These are phyloP conservation scores for Allomyces macrogynus DNA, from an alignment of 192 early-diverging fungal species.

Conservation along the genomic window DNA sequence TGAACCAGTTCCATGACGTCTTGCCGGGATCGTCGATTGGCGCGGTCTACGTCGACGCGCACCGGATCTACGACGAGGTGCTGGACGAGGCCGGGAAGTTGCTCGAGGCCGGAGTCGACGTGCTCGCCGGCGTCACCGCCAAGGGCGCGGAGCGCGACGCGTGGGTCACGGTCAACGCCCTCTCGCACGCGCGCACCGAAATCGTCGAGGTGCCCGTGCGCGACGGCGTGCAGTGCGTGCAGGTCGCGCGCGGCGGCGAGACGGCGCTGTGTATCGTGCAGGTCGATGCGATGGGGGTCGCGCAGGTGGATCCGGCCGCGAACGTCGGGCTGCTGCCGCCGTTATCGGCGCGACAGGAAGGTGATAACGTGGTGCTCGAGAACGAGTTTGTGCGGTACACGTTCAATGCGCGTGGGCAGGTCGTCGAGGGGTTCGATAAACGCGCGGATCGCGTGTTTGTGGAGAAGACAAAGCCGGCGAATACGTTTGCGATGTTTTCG, in stretches of 20 bases:
- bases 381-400: constrained; percentile 51
- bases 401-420: constrained; percentile 49
- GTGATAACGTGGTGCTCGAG: constrained; percentile 35
- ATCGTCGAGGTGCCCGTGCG: constrained; percentile 37
- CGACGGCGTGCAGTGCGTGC: neutral
- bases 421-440: constrained; percentile 47
- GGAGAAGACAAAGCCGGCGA: constrained; percentile 21
- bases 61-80: constrained; percentile 19
- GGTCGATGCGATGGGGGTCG: too few species aligned
- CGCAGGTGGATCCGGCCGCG: too few species aligned
- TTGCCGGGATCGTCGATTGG: constrained; percentile 81
- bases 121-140: constrained; percentile 11
- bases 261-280: constrained; percentile 6
- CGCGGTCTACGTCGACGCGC: constrained; percentile 74
- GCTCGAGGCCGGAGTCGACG: constrained; percentile 20
- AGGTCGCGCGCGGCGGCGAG: neutral
- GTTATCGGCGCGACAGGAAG: constrained; percentile 4
- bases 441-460: constrained; percentile 24
- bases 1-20: constrained; percentile 97
- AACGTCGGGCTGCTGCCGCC: neutral
- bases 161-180: constrained; percentile 39
- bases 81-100: constrained; percentile 17
- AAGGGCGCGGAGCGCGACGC: constrained; percentile 3
- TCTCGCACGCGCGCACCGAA: constrained; percentile 47
- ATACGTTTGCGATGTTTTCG: constrained; percentile 65